Evolutionary conservation across 2,329 filamentous ascomycete genomes (phyloP).

Genomic region (Penicillium vulpinum): DNA sequence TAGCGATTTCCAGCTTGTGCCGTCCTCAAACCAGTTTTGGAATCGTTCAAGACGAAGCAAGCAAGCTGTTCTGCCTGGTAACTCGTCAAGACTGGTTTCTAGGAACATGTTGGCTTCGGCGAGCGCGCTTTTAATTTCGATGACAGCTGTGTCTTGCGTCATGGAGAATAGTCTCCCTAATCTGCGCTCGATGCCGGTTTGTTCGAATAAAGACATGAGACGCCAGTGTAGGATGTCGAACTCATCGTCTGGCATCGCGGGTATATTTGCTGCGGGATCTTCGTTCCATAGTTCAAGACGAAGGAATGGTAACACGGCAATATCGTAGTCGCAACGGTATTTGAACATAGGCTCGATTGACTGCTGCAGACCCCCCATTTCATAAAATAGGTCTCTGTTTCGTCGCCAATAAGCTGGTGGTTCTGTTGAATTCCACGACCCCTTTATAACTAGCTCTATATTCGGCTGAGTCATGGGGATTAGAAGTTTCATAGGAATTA

Average conservation of each 20-base stretch:
- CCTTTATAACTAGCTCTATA: background rate
- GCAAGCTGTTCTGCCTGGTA: background rate
- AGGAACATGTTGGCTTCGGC: conserved; percentile 1
- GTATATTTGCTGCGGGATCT: background rate
- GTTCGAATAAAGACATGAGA: background rate
- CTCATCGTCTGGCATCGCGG: background rate
- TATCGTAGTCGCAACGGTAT: conserved; percentile 3
- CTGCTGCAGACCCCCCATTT: background rate
- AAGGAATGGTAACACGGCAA: conserved; percentile 6
- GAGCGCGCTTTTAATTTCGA: background rate
- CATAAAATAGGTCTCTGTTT: background rate
- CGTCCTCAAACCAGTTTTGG: background rate
- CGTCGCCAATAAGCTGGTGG: background rate
- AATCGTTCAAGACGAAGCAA: conserved; percentile 2
- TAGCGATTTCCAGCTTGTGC: background rate
- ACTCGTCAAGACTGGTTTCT: background rate
- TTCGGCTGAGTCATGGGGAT: background rate
- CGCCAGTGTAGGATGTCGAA: background rate
- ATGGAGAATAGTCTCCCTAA: background rate
- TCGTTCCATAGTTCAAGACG: background rate
- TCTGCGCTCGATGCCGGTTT: background rate
- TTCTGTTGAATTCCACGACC: background rate
- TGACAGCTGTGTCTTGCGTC: background rate
- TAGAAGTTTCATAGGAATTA: background rate
- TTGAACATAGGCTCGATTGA: background rate